Conservation (phyloP, 164 flowering plant genomes). For the Stephania yunnanensis region DNA sequence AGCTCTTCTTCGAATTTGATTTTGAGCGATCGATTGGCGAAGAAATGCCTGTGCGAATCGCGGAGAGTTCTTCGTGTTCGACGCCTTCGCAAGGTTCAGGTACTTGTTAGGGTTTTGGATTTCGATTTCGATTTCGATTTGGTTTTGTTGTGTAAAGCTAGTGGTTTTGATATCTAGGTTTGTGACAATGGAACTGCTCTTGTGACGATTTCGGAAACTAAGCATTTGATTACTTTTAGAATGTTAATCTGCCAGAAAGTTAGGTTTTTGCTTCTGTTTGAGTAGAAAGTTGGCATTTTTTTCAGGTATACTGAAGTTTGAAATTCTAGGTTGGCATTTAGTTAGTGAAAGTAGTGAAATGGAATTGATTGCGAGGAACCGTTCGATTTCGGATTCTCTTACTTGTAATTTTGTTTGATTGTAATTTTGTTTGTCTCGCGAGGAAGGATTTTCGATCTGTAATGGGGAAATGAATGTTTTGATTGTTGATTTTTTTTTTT, state of each 20-base stretch:
- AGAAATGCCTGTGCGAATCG: conserved; percentile 76
- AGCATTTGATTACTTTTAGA: not conserved
- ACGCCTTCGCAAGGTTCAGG: conserved; percentile 58
- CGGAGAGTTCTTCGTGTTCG: conserved; percentile 48
- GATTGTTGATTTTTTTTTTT: too few species aligned
- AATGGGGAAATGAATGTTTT: too few species aligned
- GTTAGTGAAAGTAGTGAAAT: not conserved
- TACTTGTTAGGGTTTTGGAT: conserved; percentile 5
- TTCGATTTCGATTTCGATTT: not conserved
- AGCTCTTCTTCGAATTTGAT: not conserved
- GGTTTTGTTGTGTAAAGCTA: not conserved
- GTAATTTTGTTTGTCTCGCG: too few species aligned
- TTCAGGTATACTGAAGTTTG: not conserved
- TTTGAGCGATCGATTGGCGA: conserved; percentile 10
- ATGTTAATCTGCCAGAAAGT: not conserved
- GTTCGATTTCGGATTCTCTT: too few species aligned
- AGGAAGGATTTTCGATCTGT: too few species aligned
- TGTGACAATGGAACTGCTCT: not conserved
- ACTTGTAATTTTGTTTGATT: not conserved
- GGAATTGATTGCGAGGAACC: not conserved
- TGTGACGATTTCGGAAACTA: too few species aligned
- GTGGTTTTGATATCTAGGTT: not conserved
- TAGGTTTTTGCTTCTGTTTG: not conserved
- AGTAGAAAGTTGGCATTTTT: too few species aligned
- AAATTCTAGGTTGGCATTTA: conserved; percentile 1